phyloP scores from a whole-genome alignment of 768 basidiomycete genomes.

The Mycena vulgaris region DNA sequence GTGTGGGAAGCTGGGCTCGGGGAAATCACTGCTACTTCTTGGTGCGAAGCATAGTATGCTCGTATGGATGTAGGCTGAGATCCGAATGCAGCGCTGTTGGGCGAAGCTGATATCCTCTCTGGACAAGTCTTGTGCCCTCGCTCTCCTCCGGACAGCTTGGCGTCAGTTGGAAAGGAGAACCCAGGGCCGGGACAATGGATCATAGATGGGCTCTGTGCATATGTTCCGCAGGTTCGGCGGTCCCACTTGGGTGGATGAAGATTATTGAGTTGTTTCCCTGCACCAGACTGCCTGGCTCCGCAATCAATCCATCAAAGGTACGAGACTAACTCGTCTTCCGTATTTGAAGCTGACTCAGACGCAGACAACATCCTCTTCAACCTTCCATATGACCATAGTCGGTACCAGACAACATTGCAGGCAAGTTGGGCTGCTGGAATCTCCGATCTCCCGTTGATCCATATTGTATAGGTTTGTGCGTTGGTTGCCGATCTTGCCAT shows the following conservation, averaged over 20 bases:
- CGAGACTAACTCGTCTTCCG: neutral
- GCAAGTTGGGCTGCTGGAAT: conserved; percentile 49
- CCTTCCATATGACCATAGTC: conserved; percentile 76
- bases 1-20: conserved; percentile 76
- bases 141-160: conserved; percentile 71
- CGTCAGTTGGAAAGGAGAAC: conserved; percentile 45
- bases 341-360: neutral
- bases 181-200: conserved; percentile 66
- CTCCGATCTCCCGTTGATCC: conserved; percentile 46
- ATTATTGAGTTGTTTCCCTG: neutral
- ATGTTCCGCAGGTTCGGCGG: conserved; percentile 65
- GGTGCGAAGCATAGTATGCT: conserved; percentile 44
- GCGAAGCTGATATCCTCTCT: conserved; percentile 75
- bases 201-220: conserved; percentile 69
- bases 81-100: conserved; percentile 64
- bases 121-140: conserved; percentile 75
- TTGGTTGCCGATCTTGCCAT: conserved; percentile 84
- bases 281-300: conserved; percentile 74
- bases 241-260: conserved; percentile 22
- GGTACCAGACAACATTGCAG: conserved; percentile 84
- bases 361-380: conserved; percentile 83
- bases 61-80: neutral
- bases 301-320: conserved; percentile 75
- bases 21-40: conserved; percentile 74
- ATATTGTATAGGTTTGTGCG: conserved; percentile 63